Base-by-base conservation (phyloP, 176 grass and related monocot species). In the Oryza officinalis region DNA sequence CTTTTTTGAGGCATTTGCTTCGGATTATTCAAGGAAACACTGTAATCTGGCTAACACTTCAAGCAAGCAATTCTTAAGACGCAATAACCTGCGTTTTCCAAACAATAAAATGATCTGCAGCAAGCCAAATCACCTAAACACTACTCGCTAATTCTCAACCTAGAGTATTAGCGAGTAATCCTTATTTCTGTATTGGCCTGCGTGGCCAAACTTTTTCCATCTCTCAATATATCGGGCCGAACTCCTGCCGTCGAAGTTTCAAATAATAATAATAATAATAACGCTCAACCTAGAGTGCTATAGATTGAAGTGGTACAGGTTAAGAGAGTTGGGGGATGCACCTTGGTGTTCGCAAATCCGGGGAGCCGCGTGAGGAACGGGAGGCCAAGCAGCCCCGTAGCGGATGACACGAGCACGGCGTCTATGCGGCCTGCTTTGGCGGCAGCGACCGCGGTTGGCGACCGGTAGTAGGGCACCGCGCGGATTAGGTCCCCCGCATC, bases 341-440 rank as follows among this genome's bases (percentile, higher is more conserved):
- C 93, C 88, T 92, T 94, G 50, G 80, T 87, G 61, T 67, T 49
- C 0, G 61, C 74, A 38, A 97, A 94, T 37, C 77, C 80, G 22
- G 91, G 82, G 38, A 88, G 90, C 38, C 89, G 70, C 45, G 93
- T 87, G 64, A 98, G 92, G 88, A 98, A 95, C 4, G 96, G 96
- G n/a, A 98, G 84, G 8, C 93, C 96, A 23, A 98, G 89, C 68
- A 98, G 71, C 38, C 84, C 92, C 11, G 50, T 77, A 41, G 96
- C 91, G 23, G 96, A 90, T 13, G 96, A 95, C 75, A 98, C 86
- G 1, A 95, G 49, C 26, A 98, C 89, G 11, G 87, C 90, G 20
- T 95, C 93, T 0, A 94, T 28, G 8, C 87, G 75, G 45, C 83
- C 90, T 60, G 71, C 79, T 27, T 85, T 86, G 44, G 82, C 83